Base-by-base conservation (phyloP, 495 filamentous ascomycete species). In the Staphylotrichum longicolle region DNA sequence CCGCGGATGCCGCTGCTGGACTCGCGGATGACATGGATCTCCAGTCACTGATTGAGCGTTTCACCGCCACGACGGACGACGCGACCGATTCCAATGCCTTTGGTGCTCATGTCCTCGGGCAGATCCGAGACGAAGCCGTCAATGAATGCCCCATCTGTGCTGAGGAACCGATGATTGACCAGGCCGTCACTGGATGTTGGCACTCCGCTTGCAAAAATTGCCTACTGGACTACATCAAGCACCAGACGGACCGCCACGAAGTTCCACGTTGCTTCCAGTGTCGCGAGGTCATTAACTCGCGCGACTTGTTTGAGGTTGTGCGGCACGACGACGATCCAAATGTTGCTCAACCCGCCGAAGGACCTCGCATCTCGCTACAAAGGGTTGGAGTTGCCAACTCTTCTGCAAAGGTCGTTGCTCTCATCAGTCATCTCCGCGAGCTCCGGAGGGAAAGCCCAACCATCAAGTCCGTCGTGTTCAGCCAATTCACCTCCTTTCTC, bases 1-100 rank as follows among this genome's bases (percentile, higher is more conserved):
- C 86, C n/a, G 86, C 88, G 0, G 90, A 97, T 66, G 84, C 85
- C 34, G 82, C 84, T 0, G 91, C 85, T 49, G 93, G 89, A 0
- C 80, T 98, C 1, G 89, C 88, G 11, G 94, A 98, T 71, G 95
- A 98, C 64, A 98, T 98, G 93, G 94, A 98, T 65, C 82, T 98
- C 9, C 85, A 91, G 58, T 82, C 87, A 50, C 75, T 98, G 5
- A 91, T 98, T 50, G 82, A 89, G 61, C 86, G 87, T 15, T 98
- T 98, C 75, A 89, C 86, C 0, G 79, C 83, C 1, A 80, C 83
- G 0, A 87, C 85, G 0, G 85, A 88, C 54, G 83, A 85, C 41
- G 82, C 87, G 3, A 84, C 85, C 54, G 83, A 85, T 63, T 63
- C 80, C 4, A 88, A 87, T 68, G 73, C 72, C n/a, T 98, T 93